phyloP scores from a whole-genome alignment of 208 protist genomes.

The Trypanosoma conorhini region DNA sequence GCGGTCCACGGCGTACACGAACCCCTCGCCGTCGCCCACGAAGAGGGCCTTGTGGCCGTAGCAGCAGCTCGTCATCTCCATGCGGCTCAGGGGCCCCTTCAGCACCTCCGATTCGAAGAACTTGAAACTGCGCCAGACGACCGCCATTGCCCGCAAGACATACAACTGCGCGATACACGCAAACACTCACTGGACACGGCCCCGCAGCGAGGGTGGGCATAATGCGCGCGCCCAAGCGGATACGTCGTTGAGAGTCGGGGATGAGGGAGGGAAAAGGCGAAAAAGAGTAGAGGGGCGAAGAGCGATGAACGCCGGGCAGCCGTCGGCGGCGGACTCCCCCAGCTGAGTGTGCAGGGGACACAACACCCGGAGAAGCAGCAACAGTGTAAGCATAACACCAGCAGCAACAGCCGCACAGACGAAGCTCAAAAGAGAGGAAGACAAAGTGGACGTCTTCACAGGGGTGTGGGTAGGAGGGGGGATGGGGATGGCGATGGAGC shows the following conservation, averaged over 20 bases:
- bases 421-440: neutral
- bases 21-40: constrained; percentile 81
- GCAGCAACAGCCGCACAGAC: neutral
- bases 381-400: neutral
- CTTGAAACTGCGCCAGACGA: constrained; percentile 57
- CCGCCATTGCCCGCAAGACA: constrained; percentile 1
- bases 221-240: neutral
- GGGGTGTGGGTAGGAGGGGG: neutral
- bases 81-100: constrained; percentile 38
- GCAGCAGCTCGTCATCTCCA: constrained; percentile 72
- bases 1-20: constrained; percentile 75
- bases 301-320: neutral
- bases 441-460: neutral
- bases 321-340: neutral
- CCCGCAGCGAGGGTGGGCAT: neutral
- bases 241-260: neutral
- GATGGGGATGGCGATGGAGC: neutral
- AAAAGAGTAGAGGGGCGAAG: neutral
- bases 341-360: neutral
- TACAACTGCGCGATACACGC: neutral
- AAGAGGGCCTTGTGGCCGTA: constrained; percentile 81
- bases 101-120: constrained; percentile 66
- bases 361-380: neutral
- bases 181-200: neutral
- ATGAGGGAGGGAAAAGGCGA: neutral